phyloP scores from a whole-genome alignment of 2,329 filamentous ascomycete genomes.

The Trichoderma sp. region DNA sequence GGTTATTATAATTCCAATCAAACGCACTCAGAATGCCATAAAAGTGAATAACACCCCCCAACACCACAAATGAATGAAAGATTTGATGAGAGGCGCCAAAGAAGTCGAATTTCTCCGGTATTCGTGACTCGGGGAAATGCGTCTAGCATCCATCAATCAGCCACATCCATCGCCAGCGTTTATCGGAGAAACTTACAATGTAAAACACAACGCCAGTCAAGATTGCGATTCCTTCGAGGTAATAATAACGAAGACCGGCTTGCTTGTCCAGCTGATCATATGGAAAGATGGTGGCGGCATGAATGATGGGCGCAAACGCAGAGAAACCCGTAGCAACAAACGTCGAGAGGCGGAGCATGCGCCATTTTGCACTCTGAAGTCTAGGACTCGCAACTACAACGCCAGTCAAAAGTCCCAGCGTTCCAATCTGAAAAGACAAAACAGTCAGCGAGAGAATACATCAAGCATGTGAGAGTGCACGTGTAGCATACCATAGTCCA shows the following conservation, averaged over 20 bases:
- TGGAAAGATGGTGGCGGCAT: conserved; percentile 37
- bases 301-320: conserved; percentile 38
- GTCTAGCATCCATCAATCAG: conserved; percentile 30
- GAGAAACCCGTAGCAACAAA: conserved; percentile 40
- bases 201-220: neutral
- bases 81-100: conserved; percentile 46
- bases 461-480: neutral
- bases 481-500: neutral
- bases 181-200: neutral
- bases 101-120: conserved; percentile 43
- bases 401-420: neutral
- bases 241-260: conserved; percentile 40
- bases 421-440: conserved; percentile 21
- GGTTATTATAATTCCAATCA: neutral
- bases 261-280: conserved; percentile 38
- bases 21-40: neutral
- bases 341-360: conserved; percentile 34
- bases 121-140: conserved; percentile 41
- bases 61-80: conserved; percentile 44
- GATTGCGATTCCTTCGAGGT: conserved; percentile 33
- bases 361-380: conserved; percentile 26
- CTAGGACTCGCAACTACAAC: neutral
- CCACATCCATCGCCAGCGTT: neutral
- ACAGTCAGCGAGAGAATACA: neutral
- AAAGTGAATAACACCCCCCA: conserved; percentile 27